phyloP scores from a whole-genome alignment of 2,329 filamentous ascomycete genomes.

The Exophiala spinifera region DNA sequence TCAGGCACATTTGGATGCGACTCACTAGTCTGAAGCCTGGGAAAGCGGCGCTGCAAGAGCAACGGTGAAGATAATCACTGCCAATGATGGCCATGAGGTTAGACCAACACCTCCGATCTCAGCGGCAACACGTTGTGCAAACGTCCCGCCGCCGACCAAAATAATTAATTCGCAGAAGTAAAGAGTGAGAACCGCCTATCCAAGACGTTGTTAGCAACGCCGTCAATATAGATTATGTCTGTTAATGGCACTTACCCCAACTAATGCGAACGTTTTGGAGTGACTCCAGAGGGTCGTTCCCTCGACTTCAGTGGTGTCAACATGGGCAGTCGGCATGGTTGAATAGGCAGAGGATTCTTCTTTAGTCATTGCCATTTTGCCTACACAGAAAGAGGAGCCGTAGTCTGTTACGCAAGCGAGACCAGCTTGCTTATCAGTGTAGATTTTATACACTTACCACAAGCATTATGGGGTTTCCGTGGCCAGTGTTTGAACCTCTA shows the following conservation, averaged over 20 bases:
- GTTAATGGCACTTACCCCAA: slow-evolving; percentile 2
- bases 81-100: slow-evolving; percentile 18
- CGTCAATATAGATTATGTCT: too few relatives aligned
- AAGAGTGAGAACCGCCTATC: slow-evolving; percentile 10
- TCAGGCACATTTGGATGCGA: slow-evolving; percentile 1
- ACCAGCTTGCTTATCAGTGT: too few relatives aligned
- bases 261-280: slow-evolving; percentile 5
- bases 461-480: too few relatives aligned
- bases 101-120: slow-evolving; percentile 15
- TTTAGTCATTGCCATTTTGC: slow-evolving; percentile 5
- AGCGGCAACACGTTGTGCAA: slow-evolving; percentile 13
- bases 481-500: too few relatives aligned
- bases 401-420: too few relatives aligned
- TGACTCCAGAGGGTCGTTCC: slow-evolving; percentile 4
- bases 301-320: not conserved
- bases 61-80: slow-evolving; percentile 16
- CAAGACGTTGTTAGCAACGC: not conserved
- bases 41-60: slow-evolving; percentile 9
- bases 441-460: too few relatives aligned
- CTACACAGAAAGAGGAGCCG: not conserved
- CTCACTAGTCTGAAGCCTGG: slow-evolving; percentile 24
- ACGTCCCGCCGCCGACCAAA: slow-evolving; percentile 6
- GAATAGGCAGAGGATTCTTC: not conserved
- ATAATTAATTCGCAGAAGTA: slow-evolving; percentile 13
- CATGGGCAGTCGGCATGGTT: slow-evolving; percentile 1